Base-by-base conservation (phyloP, 2,329 filamentous ascomycete species). In the Xylaria hypoxylon region DNA sequence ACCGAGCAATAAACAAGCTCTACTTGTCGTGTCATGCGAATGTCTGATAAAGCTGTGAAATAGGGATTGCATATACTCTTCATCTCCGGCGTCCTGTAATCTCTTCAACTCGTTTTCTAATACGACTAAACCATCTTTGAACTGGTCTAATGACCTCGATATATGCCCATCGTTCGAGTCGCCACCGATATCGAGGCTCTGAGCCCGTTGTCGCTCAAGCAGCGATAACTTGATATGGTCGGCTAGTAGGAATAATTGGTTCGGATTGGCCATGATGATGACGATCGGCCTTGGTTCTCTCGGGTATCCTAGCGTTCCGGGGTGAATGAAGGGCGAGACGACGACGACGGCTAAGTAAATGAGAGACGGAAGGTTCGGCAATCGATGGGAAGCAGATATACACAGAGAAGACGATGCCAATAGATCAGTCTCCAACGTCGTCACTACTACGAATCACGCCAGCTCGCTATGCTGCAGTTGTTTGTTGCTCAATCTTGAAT, bases 211-310 rank as follows among this genome's bases (percentile, higher is more conserved):
- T 65, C 95, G 90, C 83, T 98, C 96, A 28, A 98, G 89, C 17
- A 99, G 86, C 15, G 94, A 97, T 68, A 98, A 88, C 81, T 98
- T 97, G 85, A 98, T 92, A 80, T 98, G 95, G 82, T 99, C 96
- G 75, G 94, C 93, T 64, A 98, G 89, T 60, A 98, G 90, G 78
- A 94, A 93, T 72, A 98, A 90, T 80, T 97, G 94, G 76, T 89
- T 89, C 44, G 86, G 80, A 72, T 86, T 89, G 69, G 85, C 81
- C 85, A 87, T 87, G 75, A 67, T 76, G 75, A 67, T 76, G 70
- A 42, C 35, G 70, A 38, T 42, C 53, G 38, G 50, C 28, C 48
- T 38, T 26, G 33, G 2, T 44, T 59, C 48, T 48, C 59, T 45
- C 35, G 24, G 53, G 51, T 56, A 62, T 67, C 53, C 48, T 55